phyloP scores from a whole-genome alignment of 495 filamentous ascomycete genomes.

The Aspergillus funiculosus region DNA sequence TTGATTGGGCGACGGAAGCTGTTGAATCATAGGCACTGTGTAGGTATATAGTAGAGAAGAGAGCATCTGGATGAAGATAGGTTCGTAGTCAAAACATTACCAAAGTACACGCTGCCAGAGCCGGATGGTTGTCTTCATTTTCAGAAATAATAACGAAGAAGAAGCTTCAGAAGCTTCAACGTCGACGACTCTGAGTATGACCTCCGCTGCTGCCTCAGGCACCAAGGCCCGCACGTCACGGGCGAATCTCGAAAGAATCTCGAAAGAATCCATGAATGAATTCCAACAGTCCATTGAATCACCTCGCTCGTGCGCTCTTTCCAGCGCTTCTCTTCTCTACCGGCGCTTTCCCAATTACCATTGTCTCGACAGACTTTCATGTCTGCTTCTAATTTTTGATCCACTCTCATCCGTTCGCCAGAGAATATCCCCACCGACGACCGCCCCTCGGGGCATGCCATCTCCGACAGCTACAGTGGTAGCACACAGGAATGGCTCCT shows the following conservation, averaged over 20 bases:
- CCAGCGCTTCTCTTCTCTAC: not conserved
- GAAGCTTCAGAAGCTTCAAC: no score
- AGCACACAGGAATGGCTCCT: constrained; percentile 45
- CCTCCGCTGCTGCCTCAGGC: constrained; percentile 22
- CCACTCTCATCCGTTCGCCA: not conserved
- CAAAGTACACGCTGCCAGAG: no score
- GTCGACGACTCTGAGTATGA: no score
- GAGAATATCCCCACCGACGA: constrained; percentile 7
- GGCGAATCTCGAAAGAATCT: constrained; percentile 5
- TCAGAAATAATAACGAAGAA: no score
- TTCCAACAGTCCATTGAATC: not conserved
- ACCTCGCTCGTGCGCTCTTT: not conserved
- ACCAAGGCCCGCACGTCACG: constrained; percentile 13
- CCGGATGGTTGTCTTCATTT: no score
- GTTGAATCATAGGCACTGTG: no score
- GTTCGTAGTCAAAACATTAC: not conserved
- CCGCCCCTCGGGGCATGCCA: constrained; percentile 17
- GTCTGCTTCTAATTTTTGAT: not conserved
- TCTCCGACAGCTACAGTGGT: constrained; percentile 16
- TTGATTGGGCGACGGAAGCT: constrained; percentile 3
- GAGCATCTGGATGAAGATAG: no score
- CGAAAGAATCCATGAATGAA: not conserved
- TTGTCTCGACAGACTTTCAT: not conserved
- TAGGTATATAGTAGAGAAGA: no score
- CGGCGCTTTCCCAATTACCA: not conserved